Base-by-base conservation (phyloP, 2,329 filamentous ascomycete genomes). In the Colletotrichum echinochloae region DNA sequence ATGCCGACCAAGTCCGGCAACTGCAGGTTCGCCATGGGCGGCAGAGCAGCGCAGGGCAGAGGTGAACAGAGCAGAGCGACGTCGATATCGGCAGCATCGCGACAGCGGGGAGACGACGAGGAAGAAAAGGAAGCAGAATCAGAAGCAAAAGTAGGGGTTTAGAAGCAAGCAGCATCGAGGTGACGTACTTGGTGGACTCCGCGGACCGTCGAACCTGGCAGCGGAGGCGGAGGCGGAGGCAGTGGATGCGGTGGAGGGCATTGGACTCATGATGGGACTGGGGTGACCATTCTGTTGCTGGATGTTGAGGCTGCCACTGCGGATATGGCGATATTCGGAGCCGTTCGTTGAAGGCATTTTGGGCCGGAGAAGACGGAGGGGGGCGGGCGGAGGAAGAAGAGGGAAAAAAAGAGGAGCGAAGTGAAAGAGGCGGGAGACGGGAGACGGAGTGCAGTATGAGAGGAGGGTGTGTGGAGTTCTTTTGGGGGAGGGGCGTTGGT, bases 131-230 rank as follows among this genome's bases (percentile, higher is more conserved):
- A 41, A 2, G 39, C 1, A 41, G 18, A n/a, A 44, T 20, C 11
- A 46, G 37, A 35, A 56, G 46, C 60, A 66, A 11, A 9, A n/a
- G n/a, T n/a, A n/a, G n/a, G n/a, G n/a, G n/a, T n/a, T n/a, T n/a
- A n/a, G n/a, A n/a, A n/a, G n/a, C n/a, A n/a, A n/a, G n/a, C n/a
- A n/a, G n/a, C n/a, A n/a, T n/a, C 35, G 35, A n/a, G 73, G 52
- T 41, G 56, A 86, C 86, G 79, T 84, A 89, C 88, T 90, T 35
- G 89, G 89, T 73, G 89, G 89, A 79, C 89, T 91, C 75, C 89
- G 82, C 56, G 89, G 87, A 72, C 87, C 88, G 68, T 90, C 88
- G 76, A 89, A 89, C 74, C 87, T 79, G 74, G 56, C 49, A 30
- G 51, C 51, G 18, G 51, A 54, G 51, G 51, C 51, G 14, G 51